Evolutionary conservation across 1,284 basidiomycete genomes (phyloP), one percentile per base, ranked within the genome.

Genomic region (Malassezia vespertilionis): DNA sequence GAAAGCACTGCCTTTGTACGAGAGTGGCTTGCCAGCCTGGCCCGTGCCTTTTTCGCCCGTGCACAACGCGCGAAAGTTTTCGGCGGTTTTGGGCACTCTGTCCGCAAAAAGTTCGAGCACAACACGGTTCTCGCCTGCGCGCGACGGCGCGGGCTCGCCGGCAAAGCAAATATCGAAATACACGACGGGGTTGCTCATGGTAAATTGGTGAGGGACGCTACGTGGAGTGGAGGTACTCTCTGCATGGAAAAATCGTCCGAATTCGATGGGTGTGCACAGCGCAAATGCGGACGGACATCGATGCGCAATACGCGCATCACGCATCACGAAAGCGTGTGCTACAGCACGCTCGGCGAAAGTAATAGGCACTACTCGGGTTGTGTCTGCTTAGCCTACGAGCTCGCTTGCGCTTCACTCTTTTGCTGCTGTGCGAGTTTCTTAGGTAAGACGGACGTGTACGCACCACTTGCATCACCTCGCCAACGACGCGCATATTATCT

Each of bases 11-110:
- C 80, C 80, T 72, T 84, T 86, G 78, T 88, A 93, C 72, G 82
- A 82, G 3, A 91, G 76, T 3, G 82, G 80, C 11, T 78, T 72
- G 35, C 81, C 78, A 24, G 76, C 67, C 2, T 74, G 72, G 0
- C 82, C 83, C 1, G 81, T 63, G 12, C 86, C 86, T 63, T 81
- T 82, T 68, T 89, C 84, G 11, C 87, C 88, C 0, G 86, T 90
- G 69, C 84, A 88, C 48, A 93, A 75, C 9, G 82, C 82, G 36
- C 86, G 80, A 69, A 93, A 93, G 74, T 91, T 91, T 75, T 90
- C 88, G 44, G 77, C 78, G 5, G 87, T 87, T 72, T 82, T 83
- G 7, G 88, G 88, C 3, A 80, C 81, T 4, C 75, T 75, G 65
- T 83, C 82, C 53, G 73, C 77, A 74, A 78, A 88, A 9, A 91